Conservation (phyloP, 495 filamentous ascomycete genomes). For the Penicillium canescens region DNA sequence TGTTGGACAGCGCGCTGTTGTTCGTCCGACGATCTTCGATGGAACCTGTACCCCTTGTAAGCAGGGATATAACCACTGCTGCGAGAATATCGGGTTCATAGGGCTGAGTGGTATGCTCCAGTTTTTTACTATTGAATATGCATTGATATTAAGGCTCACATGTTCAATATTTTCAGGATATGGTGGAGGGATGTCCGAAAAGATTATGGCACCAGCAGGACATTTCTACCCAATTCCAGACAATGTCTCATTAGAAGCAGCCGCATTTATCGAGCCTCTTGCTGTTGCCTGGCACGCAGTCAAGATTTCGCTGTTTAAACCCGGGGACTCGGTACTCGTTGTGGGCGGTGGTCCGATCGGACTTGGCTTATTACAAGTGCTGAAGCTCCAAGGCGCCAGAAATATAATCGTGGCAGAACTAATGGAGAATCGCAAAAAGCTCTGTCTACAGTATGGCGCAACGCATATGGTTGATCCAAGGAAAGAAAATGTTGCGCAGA, state of each 20-base stretch:
- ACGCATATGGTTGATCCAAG: constrained; percentile 55
- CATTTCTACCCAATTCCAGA: constrained; percentile 30
- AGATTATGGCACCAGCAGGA: constrained; percentile 28
- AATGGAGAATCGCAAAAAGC: constrained; percentile 45
- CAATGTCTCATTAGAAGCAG: constrained; percentile 15
- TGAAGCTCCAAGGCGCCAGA: constrained; percentile 46
- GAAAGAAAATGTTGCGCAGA: constrained; percentile 49
- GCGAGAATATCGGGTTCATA: constrained; percentile 60
- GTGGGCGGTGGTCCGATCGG: constrained; percentile 63
- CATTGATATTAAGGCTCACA: neutral
- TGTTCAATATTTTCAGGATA: constrained; percentile 14
- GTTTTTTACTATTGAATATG: neutral
- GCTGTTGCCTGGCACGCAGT: constrained; percentile 65
- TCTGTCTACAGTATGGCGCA: constrained; percentile 54
- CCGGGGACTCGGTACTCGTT: constrained; percentile 47
- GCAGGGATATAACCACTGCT: constrained; percentile 55
- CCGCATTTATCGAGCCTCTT: constrained; percentile 59
- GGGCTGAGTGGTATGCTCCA: constrained; percentile 49
- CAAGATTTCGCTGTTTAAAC: constrained; percentile 46
- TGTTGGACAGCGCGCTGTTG: constrained; percentile 53
- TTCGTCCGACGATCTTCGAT: constrained; percentile 64
- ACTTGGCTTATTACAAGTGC: constrained; percentile 54
- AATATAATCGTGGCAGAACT: constrained; percentile 59
- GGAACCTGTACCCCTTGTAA: constrained; percentile 54
- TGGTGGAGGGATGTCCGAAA: constrained; percentile 27